A percentile compares a stretch with the other conserved stretches of the same genome.
Conservation (phyloP, 331 rosid species). For the Malus hybrid region DNA sequence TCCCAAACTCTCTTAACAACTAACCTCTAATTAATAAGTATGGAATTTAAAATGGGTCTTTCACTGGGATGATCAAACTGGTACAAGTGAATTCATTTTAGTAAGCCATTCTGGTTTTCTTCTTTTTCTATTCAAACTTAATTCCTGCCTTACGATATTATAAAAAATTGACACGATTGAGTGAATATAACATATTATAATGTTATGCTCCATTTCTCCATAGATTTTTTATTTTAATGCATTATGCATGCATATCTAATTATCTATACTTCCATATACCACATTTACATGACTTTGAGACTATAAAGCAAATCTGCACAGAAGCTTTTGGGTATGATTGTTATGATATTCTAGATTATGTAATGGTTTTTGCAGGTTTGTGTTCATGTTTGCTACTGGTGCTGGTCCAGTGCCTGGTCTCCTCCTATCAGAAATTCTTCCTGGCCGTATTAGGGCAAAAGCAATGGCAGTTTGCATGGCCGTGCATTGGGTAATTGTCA, state of each 20-base stretch:
- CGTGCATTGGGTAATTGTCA: slow-evolving; percentile 82
- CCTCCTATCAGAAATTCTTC: slow-evolving; percentile 87
- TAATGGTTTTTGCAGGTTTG: slow-evolving; percentile 58
- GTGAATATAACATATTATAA: neutral
- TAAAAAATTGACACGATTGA: neutral
- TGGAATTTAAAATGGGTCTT: neutral
- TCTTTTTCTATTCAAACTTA: neutral
- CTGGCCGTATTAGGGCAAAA: slow-evolving; percentile 79
- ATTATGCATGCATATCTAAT: neutral
- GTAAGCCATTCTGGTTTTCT: neutral
- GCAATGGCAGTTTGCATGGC: slow-evolving; percentile 98
- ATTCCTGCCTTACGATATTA: neutral
- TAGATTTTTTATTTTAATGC: neutral
- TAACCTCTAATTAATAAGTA: neutral
- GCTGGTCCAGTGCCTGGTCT: slow-evolving; percentile 99
- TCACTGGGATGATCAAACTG: neutral
- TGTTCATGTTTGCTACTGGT: slow-evolving; percentile 73
- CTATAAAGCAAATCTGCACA: neutral
- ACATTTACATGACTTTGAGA: slow-evolving; percentile 1
- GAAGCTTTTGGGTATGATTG: slow-evolving; percentile 9
- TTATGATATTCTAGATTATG: slow-evolving; percentile 8
- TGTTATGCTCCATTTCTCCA: neutral
- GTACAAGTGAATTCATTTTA: neutral
- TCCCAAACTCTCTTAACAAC: neutral
- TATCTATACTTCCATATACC: neutral